Percentiles rank a stretch among this genome's conserved stretches.
Conservation (phyloP, 352 stramenopile genomes). For the Globisporangium spiculum region DNA sequence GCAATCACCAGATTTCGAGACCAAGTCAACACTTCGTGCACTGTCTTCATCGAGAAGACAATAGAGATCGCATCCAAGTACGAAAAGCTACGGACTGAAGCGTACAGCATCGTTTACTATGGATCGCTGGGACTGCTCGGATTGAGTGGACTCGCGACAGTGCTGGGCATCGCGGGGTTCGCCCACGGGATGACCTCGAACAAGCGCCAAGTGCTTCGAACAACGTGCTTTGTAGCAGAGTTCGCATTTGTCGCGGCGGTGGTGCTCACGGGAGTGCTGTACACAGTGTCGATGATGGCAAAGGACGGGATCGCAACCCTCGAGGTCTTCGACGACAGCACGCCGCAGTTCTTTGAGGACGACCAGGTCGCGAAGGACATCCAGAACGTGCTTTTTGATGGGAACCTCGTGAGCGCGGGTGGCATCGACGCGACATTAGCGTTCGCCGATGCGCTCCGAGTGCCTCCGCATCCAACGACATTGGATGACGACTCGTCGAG, state of each 20-base stretch:
- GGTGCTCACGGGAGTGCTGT: constrained; percentile 46
- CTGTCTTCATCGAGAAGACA: constrained; percentile 15
- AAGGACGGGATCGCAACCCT: constrained; percentile 50
- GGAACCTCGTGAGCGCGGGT: constrained; percentile 37
- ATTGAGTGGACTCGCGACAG: constrained; percentile 25
- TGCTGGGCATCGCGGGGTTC: constrained; percentile 30
- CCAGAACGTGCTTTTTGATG: constrained; percentile 38
- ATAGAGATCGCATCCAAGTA: constrained; percentile 23
- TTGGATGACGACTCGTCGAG: constrained; percentile 30
- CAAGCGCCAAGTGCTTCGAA: constrained; percentile 30
- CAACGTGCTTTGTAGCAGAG: constrained; percentile 45
- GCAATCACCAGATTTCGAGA: constrained; percentile 31
- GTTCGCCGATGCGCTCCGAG: constrained; percentile 61
- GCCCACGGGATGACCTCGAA: constrained; percentile 36
- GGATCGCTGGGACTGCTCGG: constrained; percentile 32
- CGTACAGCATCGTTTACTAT: constrained; percentile 26
- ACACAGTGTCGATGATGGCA: constrained; percentile 40
- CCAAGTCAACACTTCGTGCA: constrained; percentile 29
- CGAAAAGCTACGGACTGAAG: constrained; percentile 26
- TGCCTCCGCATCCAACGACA: constrained; percentile 57
- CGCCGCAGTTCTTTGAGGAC: constrained; percentile 27
- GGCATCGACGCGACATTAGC: constrained; percentile 32
- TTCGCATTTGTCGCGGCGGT: constrained; percentile 40
- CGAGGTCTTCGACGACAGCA: constrained; percentile 33
- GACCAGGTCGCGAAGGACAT: constrained; percentile 22